Base-by-base conservation (phyloP, 2,329 filamentous ascomycete genomes). In the Fragosphaeria purpurea region DNA sequence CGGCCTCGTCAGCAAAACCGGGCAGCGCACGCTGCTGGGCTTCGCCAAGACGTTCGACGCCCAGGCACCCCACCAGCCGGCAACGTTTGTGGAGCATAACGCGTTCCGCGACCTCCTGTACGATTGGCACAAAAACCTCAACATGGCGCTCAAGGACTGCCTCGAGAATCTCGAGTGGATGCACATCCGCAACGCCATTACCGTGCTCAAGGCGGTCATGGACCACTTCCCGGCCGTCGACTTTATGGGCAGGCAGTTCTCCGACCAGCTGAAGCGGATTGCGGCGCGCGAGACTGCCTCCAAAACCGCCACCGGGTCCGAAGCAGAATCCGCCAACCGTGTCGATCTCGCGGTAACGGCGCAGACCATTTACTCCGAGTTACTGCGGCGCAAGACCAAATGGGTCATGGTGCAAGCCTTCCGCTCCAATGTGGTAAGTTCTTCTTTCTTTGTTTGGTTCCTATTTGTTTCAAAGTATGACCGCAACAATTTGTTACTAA, bases 111-210 rank as follows among this genome's bases (percentile, higher is more conserved):
- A 87, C 58, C 70, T 94, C 48, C 73, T 96, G 35, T 93, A 86
- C 71, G 86, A 87, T 59, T 97, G 91, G 89, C 94, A 98, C 66
- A 82, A 85, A 59, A 82, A 86, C 56, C 70, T 98, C 42, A 86
- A 85, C 59, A 79, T 73, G 46, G 88, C 91, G 3, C 72, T 98
- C 50, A 90, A 89, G 63, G 77, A 78, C 39, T 96, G 91, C 63
- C 75, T 98, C 44, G 80, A 81, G 13, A 84, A 85, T 33, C 82
- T 80, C 35, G 91, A 97, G 67, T 98, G 93, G 79, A 96, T 96
- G 85, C 90, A 96, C 65, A 95, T 97, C 63, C 83, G 91, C 50
- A 98, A 98, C 63, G 88, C 89, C 43, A 94, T 97, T 58, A 93
- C 86, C 52, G 76, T 97, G 4, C 74, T 98, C 53, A 94, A 93